phyloP scores from a whole-genome alignment of 108 stramenopile genomes.

The Cyclostephanos tholiformis region DNA sequence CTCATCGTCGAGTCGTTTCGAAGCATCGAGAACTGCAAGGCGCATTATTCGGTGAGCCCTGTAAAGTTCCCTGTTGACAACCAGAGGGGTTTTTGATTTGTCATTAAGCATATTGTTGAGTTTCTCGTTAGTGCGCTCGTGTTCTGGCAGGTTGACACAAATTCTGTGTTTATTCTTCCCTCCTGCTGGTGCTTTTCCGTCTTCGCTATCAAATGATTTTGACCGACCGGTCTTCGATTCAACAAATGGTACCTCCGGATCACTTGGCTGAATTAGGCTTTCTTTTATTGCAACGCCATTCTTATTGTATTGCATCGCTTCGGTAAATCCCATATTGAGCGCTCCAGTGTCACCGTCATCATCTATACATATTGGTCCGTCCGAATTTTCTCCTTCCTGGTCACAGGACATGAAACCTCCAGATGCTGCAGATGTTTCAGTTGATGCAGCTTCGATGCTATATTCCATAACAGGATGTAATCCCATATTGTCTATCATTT shows the following conservation, averaged over 20 bases:
- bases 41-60: constrained; percentile 64
- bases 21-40: constrained; percentile 59
- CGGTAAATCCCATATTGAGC: constrained; percentile 42
- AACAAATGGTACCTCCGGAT: constrained; percentile 6
- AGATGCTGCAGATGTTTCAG: background rate
- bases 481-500: constrained; percentile 1
- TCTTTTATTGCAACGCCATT: constrained; percentile 33
- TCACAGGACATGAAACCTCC: constrained; percentile 44
- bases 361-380: constrained; percentile 40
- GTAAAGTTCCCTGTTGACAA: constrained; percentile 54
- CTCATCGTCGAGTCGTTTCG: constrained; percentile 64
- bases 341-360: constrained; percentile 30
- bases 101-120: constrained; percentile 29
- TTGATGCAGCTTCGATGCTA: background rate
- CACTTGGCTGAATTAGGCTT: constrained; percentile 17
- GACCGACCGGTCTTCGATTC: constrained; percentile 19
- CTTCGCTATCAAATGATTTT: constrained; percentile 39
- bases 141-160: constrained; percentile 48
- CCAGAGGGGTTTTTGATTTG: constrained; percentile 46
- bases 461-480: constrained; percentile 31
- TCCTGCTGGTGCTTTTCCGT: constrained; percentile 8
- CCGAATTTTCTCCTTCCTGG: constrained; percentile 17
- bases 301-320: constrained; percentile 36
- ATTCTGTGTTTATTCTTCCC: constrained; percentile 22
- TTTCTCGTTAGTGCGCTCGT: constrained; percentile 15